Evolutionary conservation across 148 eudicot genomes (phyloP), one percentile per base, ranked within the genome.

Genomic region (Rhododendron kiyosumense): DNA sequence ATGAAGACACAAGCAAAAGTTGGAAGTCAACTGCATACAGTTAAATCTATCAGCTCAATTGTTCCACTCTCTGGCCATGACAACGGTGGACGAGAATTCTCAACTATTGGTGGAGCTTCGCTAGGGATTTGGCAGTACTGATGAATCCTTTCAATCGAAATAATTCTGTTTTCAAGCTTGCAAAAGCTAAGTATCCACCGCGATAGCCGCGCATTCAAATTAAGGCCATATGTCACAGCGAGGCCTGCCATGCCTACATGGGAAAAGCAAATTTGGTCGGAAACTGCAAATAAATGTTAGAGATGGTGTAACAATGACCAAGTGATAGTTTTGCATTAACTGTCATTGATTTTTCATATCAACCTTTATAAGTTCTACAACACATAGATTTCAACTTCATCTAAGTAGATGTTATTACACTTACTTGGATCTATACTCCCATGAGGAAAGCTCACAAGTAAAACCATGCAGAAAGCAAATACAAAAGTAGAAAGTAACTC

Each of bases 101-200:
- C 45, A 41, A 41, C 5, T 41, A 93, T 36, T 30, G 93, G 87
- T 69, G 98, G 99, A 80, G 98, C 98, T 93, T 97, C 99, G 91
- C 98, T 89, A 15, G 91, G 98, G 80, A 97, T 93, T 85, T 93
- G 89, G 85, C 98, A 92, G 85, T 97, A 97, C 84, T 97, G 99
- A 91, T 97, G 87, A 82, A 97, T 97, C 89, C 99, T 93, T 86
- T 97, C 99, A 79, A 97, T 93, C 18, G 99, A 97, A 86, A 97
- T 95, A 69, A 97, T 97, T 87, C 94, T 97, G 88, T 97, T 97
- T 92, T 97, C 99, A 88, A 97, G 97, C 92, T 97, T 97, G 93
- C 99, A 97, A 86, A 95, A 94, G 92, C 99, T 97, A 88, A 97
- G 99, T 75, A 97, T 97, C 99, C 99, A 97, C 75, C 99, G 91